Base-by-base conservation (phyloP, 257 asterid genomes). In the Perilla frutescens region DNA sequence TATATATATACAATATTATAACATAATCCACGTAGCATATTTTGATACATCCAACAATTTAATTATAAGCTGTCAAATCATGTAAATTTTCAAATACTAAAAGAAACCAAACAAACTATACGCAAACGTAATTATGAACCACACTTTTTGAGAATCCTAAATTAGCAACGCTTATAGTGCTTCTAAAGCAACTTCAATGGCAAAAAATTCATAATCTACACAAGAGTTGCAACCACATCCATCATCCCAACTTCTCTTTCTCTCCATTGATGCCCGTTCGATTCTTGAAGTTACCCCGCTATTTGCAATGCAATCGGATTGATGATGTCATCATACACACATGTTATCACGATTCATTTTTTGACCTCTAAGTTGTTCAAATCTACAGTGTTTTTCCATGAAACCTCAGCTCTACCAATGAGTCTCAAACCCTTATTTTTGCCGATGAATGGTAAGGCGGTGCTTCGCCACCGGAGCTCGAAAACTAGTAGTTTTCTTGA, bases 401-500 rank as follows among this genome's bases (percentile, higher is more conserved):
- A 82, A 74, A 90, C 51, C 66, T 85, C 85, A 47, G 85, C 91
- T 73, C 72, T 80, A 0, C 87, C 97, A 53, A 90, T 12, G 20
- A 87, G 66, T 43, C 82, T 81, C 13, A 96, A 87, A 12, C 93
- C 78, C 13, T 73, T 64, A 4, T 78, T 13, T 63, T 71, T 73
- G 20, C 92, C 80, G 0, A 90, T 36, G 62, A 90, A 47, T 2
- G 93, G 76, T 5, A 70, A 14, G 14, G 66, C 4, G 5, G 61
- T 15, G 67, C 66, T 78, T 64, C 91, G 84, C 68, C 79, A 51
- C 10, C 93, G 84, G 7, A 91, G 85, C 87, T 91, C 96, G 45
- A 88, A 77, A 0, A 81, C 40, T 0, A 79, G 54, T n/a, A n/a
- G 49, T 68, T 74, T 4, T 76, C 90, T 39, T 79, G 79, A 20